Conservation (phyloP, 2,329 filamentous ascomycete genomes). For the Aspergillus sp. region DNA sequence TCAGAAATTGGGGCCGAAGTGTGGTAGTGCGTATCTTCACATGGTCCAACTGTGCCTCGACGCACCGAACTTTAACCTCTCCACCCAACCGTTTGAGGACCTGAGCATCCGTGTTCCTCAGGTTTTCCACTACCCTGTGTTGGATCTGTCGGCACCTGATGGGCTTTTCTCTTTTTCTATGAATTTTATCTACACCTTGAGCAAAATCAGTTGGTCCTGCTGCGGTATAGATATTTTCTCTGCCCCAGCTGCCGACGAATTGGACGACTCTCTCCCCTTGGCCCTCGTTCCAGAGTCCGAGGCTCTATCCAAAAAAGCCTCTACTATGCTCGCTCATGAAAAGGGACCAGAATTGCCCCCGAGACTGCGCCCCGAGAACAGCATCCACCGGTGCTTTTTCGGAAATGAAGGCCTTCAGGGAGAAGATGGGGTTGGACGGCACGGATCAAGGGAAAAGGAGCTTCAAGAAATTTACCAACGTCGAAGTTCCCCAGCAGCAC, state of each 20-base stretch:
- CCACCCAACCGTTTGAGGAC: conserved; percentile 35
- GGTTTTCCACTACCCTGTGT: conserved; percentile 35
- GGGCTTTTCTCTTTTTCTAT: conserved; percentile 37
- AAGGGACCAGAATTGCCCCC: background rate
- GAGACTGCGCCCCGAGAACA: conserved; percentile 10
- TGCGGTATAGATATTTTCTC: conserved; percentile 35
- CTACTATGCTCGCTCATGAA: background rate
- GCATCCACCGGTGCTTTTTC: conserved; percentile 13
- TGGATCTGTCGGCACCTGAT: conserved; percentile 34
- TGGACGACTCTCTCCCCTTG: conserved; percentile 36
- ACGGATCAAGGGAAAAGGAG: conserved; percentile 31
- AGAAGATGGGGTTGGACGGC: conserved; percentile 18
- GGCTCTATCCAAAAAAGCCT: conserved; percentile 12
- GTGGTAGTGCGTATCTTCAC: conserved; percentile 56
- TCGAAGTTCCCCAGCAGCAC: conserved; percentile 49
- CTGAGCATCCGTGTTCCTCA: conserved; percentile 33
- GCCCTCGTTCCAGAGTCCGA: conserved; percentile 31
- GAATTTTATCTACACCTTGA: conserved; percentile 38
- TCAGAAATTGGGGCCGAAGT: conserved; percentile 53
- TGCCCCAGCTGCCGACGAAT: conserved; percentile 31
- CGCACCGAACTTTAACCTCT: conserved; percentile 45
- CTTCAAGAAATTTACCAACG: conserved; percentile 38
- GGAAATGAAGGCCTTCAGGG: conserved; percentile 17
- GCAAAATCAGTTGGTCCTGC: conserved; percentile 36
- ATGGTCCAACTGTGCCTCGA: conserved; percentile 54